Conservation (phyloP, 164 flowering plant species). For the Cinnamomum chago region DNA sequence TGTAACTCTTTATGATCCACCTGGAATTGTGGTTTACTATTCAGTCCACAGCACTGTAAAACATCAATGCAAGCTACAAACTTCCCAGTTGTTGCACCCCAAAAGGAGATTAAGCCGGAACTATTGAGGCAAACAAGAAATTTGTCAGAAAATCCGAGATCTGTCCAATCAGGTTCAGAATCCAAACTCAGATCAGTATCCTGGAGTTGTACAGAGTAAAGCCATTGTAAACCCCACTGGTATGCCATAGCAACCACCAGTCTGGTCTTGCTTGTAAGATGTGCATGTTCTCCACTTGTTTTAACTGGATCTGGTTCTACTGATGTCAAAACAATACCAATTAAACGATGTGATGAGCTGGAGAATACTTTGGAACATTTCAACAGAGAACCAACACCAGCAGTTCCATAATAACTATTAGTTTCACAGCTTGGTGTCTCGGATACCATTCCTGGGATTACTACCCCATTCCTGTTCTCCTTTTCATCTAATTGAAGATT, state of each 20-base stretch:
- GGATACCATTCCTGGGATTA: constrained; percentile 12
- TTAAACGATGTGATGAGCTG: constrained; percentile 43
- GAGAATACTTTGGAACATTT: constrained; percentile 70
- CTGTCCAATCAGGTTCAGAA: constrained; percentile 53
- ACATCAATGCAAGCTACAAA: constrained; percentile 49
- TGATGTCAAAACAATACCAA: constrained; percentile 60
- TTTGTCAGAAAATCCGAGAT: constrained; percentile 63
- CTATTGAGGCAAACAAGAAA: constrained; percentile 66
- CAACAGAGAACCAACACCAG: constrained; percentile 17
- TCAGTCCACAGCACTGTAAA: constrained; percentile 37
- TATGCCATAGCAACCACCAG: constrained; percentile 50
- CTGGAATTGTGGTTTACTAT: constrained; percentile 12
- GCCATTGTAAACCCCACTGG: constrained; percentile 69
- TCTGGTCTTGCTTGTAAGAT: constrained; percentile 20
- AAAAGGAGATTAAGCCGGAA: constrained; percentile 53
- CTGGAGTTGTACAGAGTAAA: constrained; percentile 56
- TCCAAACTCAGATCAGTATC: constrained; percentile 24
- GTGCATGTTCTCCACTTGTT: constrained; percentile 19
- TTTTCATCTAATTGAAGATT: constrained; percentile 20
- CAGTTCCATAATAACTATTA: not conserved
- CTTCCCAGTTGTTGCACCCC: constrained; percentile 56
- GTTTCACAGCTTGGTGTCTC: constrained; percentile 8
- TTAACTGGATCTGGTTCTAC: constrained; percentile 20
- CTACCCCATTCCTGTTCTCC: constrained; percentile 19
- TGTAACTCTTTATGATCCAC: constrained; percentile 15